Conservation (phyloP, 768 basidiomycete species). For the Asterophora lycoperdoides region DNA sequence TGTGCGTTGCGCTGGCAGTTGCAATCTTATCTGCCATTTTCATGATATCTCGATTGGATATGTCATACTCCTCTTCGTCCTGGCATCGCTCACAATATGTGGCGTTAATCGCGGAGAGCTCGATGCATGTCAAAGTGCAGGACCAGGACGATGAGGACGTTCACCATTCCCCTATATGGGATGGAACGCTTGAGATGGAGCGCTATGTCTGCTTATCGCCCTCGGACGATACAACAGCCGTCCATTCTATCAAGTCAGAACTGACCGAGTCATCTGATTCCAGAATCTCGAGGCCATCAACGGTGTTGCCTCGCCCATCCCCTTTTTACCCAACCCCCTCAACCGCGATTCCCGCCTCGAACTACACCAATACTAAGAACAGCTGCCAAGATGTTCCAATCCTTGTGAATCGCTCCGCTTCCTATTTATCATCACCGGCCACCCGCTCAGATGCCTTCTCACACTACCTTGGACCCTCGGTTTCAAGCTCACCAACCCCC, state of each 20-base stretch:
- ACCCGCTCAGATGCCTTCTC: slow-evolving; percentile 38
- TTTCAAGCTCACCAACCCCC: slow-evolving; percentile 44
- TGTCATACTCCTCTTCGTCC: slow-evolving; percentile 3
- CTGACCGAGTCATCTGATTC: slow-evolving; percentile 50
- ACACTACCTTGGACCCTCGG: slow-evolving; percentile 46
- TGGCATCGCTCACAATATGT: not conserved
- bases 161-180: slow-evolving; percentile 6
- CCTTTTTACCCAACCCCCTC: slow-evolving; percentile 23
- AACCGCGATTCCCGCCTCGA: slow-evolving; percentile 48
- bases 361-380: slow-evolving; percentile 28
- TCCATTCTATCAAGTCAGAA: slow-evolving; percentile 30
- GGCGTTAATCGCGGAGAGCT: not conserved
- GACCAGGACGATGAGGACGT: slow-evolving; percentile 8
- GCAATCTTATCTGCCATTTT: not conserved
- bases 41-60: slow-evolving; percentile 7
- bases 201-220: not conserved
- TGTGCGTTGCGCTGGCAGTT: slow-evolving; percentile 1
- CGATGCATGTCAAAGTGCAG: slow-evolving; percentile 1
- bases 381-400: slow-evolving; percentile 45
- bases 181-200: not conserved
- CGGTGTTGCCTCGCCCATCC: slow-evolving; percentile 42
- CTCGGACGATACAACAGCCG: slow-evolving; percentile 1
- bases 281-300: slow-evolving; percentile 51
- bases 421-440: slow-evolving; percentile 35
- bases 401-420: slow-evolving; percentile 47